phyloP scores from a whole-genome alignment of 129 eudicot species.

The Erigeron canadensis region DNA sequence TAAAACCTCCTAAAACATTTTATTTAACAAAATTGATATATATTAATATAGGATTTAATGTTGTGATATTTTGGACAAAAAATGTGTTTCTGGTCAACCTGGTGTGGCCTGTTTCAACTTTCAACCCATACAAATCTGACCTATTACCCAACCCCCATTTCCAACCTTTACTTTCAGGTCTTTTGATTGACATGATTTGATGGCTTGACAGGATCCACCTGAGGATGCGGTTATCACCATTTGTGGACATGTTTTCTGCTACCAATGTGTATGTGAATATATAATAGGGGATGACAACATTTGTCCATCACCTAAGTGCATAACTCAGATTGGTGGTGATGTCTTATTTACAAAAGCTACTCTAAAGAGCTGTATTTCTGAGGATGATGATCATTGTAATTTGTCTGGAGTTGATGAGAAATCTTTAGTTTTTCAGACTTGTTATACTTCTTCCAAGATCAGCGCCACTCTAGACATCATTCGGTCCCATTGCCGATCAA shows the following conservation, averaged over 20 bases:
- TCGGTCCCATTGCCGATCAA: slow-evolving; percentile 41
- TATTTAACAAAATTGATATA: no score
- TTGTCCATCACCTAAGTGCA: slow-evolving; percentile 74
- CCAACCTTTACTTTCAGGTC: neutral
- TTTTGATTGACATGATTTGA: neutral
- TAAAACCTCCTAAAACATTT: no score
- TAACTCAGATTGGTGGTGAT: slow-evolving; percentile 68
- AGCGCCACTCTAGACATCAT: slow-evolving; percentile 64
- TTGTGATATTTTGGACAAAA: no score
- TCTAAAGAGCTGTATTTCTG: slow-evolving; percentile 53
- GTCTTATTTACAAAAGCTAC: slow-evolving; percentile 65
- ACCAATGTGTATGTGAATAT: slow-evolving; percentile 84
- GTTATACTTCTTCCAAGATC: slow-evolving; percentile 76
- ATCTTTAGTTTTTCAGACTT: slow-evolving; percentile 47
- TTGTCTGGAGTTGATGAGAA: slow-evolving; percentile 38
- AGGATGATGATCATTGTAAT: slow-evolving; percentile 31
- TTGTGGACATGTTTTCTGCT: slow-evolving; percentile 91
- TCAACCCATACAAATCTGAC: neutral
- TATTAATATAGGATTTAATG: no score
- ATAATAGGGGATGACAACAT: slow-evolving; percentile 74
- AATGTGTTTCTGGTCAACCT: no score
- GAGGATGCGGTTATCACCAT: slow-evolving; percentile 88
- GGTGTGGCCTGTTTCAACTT: neutral
- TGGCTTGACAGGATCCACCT: slow-evolving; percentile 77
- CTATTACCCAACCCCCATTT: no score